Evolutionary conservation across 805 yeast species (phyloP), one percentile per base, ranked within the genome.

Genomic region (Metschnikowia colocasiae): DNA sequence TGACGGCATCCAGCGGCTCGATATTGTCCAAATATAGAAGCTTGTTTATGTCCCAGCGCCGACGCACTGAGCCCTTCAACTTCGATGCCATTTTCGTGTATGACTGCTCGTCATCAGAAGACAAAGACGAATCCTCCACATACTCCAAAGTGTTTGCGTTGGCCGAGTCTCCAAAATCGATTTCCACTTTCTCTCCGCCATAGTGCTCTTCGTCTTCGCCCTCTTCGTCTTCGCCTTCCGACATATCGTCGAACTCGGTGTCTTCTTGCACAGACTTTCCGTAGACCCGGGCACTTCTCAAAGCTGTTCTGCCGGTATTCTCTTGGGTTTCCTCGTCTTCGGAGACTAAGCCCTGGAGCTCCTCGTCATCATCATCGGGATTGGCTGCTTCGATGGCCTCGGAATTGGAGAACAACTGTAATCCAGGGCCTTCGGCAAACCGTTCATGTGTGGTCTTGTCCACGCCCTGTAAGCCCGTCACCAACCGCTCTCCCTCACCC

Each of bases 401-500:
- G 18, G 87, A 76, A 40, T 76, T 75, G 45, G 87, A 78, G 60
- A 92, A 92, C 46, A 92, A 69, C 59, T 83, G 85, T 49, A 87
- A 71, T 19, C 92, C 96, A 3, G 85, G 82, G 31, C 83, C 84
- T 35, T 74, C 79, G 45, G 73, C 74, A 43, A 76, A 75, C 41
- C 79, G 75, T 58, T 80, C 87, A 20, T 73, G 76, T 55, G 85
- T 68, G 18, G 85, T 71, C 40, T 77, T 77, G 32, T 80, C 75
- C 3, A 83, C 88, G 32, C 79, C 75, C 63, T 92, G 97, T 54
- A 94, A 73, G 48, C 81, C 81, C 4, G 95, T 87, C 23, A 92
- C 95, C 51, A 90, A 68, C 59, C 81, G 79, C 65, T 91, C 97
- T 51, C 97, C 97, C 54, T 87, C 79, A 22, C 96, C 97, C 58